phyloP scores from a whole-genome alignment of 108 stramenopile species.

The Aurantiochytrium sp. region DNA sequence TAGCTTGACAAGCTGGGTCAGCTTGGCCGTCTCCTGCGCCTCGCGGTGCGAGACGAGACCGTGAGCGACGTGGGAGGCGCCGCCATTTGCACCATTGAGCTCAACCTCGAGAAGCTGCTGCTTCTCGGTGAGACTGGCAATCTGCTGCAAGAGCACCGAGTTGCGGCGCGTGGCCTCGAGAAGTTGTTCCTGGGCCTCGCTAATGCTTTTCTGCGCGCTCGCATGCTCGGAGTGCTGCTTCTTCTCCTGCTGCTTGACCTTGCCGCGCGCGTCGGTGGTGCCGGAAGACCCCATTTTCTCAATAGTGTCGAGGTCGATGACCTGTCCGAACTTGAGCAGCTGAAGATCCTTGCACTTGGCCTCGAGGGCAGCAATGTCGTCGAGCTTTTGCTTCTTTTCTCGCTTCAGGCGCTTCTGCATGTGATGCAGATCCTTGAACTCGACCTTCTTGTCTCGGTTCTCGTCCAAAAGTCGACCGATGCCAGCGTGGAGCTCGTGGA shows the following conservation, averaged over 20 bases:
- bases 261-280: not conserved
- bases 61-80: not conserved
- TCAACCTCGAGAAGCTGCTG: conserved; percentile 43
- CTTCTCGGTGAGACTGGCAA: conserved; percentile 43
- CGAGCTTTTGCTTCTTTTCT: not conserved
- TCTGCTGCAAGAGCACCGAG: conserved; percentile 41
- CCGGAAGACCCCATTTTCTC: conserved; percentile 40
- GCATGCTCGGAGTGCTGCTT: conserved; percentile 35
- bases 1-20: conserved; percentile 37
- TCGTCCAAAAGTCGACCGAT: conserved; percentile 22
- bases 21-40: conserved; percentile 36
- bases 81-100: conserved; percentile 11
- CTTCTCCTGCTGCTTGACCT: conserved; percentile 19
- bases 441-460: conserved; percentile 35
- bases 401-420: conserved; percentile 30
- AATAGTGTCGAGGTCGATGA: conserved; percentile 56
- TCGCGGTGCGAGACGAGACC: not conserved
- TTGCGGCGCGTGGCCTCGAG: conserved; percentile 40
- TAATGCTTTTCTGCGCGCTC: not conserved
- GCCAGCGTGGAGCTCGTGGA: not conserved
- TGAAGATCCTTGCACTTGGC: conserved; percentile 52
- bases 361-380: not conserved
- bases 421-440: conserved; percentile 42
- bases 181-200: conserved; percentile 24
- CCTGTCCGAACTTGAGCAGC: conserved; percentile 64